Evolutionary conservation across 352 stramenopile species (phyloP).

Genomic region (Globisporangium nodosum): DNA sequence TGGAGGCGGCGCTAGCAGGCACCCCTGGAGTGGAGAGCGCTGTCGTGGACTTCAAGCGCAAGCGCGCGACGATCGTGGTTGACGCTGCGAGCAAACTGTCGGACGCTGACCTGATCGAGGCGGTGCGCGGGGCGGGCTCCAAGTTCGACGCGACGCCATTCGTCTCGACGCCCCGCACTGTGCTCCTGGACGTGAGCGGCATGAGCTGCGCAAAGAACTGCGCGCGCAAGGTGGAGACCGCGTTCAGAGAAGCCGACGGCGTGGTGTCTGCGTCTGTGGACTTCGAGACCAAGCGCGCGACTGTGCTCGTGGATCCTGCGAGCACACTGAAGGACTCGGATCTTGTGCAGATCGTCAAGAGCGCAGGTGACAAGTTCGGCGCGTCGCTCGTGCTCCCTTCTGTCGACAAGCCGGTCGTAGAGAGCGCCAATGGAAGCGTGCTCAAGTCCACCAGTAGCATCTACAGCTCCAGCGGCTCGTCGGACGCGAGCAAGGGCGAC

Average conservation of each 20-base stretch:
- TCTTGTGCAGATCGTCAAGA: conserved; percentile 47
- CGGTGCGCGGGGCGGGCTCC: conserved; percentile 34
- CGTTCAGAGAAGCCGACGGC: conserved; percentile 45
- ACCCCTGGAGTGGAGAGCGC: conserved; percentile 48
- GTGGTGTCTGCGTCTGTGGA: conserved; percentile 71
- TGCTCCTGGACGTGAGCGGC: conserved; percentile 48
- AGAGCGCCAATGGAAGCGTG: conserved; percentile 1
- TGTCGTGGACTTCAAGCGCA: conserved; percentile 58
- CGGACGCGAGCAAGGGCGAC: conserved; percentile 4
- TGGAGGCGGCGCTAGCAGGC: conserved; percentile 48
- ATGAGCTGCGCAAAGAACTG: conserved; percentile 71
- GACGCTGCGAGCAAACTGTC: conserved; percentile 38
- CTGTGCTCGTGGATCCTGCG: conserved; percentile 49
- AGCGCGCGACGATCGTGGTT: conserved; percentile 58
- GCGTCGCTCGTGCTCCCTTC: neutral
- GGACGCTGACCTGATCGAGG: conserved; percentile 50
- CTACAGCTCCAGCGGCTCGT: conserved; percentile 7
- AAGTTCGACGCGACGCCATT: conserved; percentile 70
- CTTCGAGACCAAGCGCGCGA: conserved; percentile 54
- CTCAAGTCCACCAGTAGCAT: conserved; percentile 5
- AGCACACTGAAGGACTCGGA: conserved; percentile 56
- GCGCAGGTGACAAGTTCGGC: conserved; percentile 34
- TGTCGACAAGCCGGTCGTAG: neutral
- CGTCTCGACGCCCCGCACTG: conserved; percentile 24
- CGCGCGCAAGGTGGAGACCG: conserved; percentile 61